These are phyloP conservation scores for Fusarium sp. DNA, from an alignment of 2,329 filamentous ascomycete genomes.

Conservation along the genomic window DNA sequence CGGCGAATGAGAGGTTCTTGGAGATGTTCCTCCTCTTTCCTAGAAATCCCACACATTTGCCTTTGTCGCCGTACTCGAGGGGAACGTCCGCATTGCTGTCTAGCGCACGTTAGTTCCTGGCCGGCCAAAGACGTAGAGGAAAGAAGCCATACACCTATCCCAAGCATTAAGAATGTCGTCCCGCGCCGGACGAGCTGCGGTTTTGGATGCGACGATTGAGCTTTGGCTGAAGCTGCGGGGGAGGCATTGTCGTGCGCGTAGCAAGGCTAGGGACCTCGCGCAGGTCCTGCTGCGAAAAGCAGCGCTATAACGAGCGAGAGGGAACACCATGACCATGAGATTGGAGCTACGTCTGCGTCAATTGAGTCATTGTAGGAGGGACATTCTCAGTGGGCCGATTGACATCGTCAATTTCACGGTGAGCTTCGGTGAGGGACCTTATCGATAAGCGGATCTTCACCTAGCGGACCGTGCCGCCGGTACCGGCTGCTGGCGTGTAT, in stretches of 20 bases:
- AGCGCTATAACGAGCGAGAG: constrained; percentile 45
- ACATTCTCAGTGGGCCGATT: constrained; percentile 42
- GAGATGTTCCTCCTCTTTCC: constrained; percentile 77
- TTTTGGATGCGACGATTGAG: constrained; percentile 27
- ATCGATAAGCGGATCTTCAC: constrained; percentile 21
- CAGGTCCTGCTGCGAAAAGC: constrained; percentile 37
- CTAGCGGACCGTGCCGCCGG: too few relatives aligned
- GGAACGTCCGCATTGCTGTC: constrained; percentile 50
- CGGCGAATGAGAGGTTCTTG: constrained; percentile 79
- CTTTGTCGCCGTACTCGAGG: constrained; percentile 32
- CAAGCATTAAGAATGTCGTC: constrained; percentile 50
- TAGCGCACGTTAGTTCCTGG: constrained; percentile 28
- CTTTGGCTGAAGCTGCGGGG: constrained; percentile 45
- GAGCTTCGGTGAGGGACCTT: constrained; percentile 29
- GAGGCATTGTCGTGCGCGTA: constrained; percentile 38
- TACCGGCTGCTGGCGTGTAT: too few relatives aligned
- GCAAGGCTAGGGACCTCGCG: constrained; percentile 4
- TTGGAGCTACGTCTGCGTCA: constrained; percentile 16
- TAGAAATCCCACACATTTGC: constrained; percentile 73
- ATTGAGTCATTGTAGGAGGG: constrained; percentile 44
- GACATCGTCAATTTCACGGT: constrained; percentile 30
- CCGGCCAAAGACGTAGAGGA: background rate
- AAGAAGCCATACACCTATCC: constrained; percentile 51
- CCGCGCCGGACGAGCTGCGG: constrained; percentile 24
- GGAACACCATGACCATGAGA: constrained; percentile 45